Conservation (phyloP, 306 rosid species). For the Vachellia collinsii region DNA sequence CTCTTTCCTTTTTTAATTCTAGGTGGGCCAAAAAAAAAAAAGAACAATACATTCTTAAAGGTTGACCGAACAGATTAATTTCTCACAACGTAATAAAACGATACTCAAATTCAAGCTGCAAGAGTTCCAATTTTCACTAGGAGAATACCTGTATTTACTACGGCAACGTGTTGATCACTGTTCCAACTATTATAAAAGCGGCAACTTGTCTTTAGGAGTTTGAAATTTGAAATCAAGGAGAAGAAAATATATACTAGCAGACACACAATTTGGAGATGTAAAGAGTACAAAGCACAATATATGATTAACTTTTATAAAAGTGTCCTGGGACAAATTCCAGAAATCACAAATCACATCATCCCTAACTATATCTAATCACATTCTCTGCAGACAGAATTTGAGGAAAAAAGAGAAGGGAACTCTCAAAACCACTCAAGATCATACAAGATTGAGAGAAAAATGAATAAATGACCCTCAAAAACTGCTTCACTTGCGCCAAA, state of each 20-base stretch:
- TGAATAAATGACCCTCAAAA: constrained; percentile 52
- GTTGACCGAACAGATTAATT: too few species aligned
- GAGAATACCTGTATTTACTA: too few species aligned
- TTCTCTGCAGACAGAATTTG: constrained; percentile 38
- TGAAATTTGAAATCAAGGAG: not conserved
- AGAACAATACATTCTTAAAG: too few species aligned
- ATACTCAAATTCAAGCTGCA: too few species aligned
- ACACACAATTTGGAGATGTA: not conserved
- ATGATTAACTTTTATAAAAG: not conserved
- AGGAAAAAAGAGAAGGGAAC: constrained; percentile 34
- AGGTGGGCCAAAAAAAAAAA: too few species aligned
- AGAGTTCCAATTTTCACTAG: too few species aligned
- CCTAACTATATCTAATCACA: constrained; percentile 49
- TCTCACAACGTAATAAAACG: too few species aligned
- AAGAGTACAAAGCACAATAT: constrained; percentile 14
- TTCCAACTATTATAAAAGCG: not conserved
- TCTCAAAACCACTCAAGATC: constrained; percentile 38
- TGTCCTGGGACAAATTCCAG: constrained; percentile 37
- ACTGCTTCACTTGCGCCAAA: constrained; percentile 43
- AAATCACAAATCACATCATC: constrained; percentile 43
- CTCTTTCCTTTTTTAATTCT: too few species aligned
- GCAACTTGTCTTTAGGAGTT: not conserved
- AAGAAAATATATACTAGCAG: not conserved
- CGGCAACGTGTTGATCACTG: not conserved
- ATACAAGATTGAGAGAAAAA: constrained; percentile 28